These are phyloP conservation scores for Cicer chorassanicum DNA, from an alignment of 306 rosid species.

Conservation along the genomic window DNA sequence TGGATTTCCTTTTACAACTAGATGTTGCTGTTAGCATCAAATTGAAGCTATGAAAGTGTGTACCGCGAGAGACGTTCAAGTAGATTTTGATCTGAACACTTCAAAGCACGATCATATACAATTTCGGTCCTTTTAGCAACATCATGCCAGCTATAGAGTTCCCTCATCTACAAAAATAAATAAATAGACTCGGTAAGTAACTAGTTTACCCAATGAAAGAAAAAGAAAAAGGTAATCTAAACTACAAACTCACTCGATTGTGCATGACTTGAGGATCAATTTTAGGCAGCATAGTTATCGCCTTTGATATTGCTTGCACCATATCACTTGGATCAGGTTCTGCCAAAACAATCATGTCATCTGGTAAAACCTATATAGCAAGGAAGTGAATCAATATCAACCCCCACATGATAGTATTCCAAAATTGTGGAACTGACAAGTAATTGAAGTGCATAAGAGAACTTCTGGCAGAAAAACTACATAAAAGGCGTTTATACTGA, in stretches of 20 bases:
- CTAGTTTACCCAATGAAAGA: constrained; percentile 34
- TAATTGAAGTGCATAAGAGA: background rate
- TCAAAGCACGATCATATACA: constrained; percentile 80
- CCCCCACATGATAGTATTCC: constrained; percentile 1
- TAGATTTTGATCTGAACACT: constrained; percentile 73
- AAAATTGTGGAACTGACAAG: constrained; percentile 9
- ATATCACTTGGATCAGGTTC: constrained; percentile 89
- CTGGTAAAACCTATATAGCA: constrained; percentile 86
- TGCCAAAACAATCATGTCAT: constrained; percentile 90
- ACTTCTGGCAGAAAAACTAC: constrained; percentile 31
- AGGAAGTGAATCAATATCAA: constrained; percentile 40
- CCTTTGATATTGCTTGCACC: constrained; percentile 77
- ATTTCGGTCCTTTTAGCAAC: constrained; percentile 88
- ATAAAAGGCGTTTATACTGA: constrained; percentile 6
- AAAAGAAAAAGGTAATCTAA: constrained; percentile 36
- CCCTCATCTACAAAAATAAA: constrained; percentile 60
- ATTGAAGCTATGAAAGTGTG: constrained; percentile 24
- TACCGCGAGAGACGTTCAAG: constrained; percentile 76
- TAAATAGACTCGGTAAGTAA: background rate
- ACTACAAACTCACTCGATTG: constrained; percentile 68
- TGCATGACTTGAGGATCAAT: constrained; percentile 90
- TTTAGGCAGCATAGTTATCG: constrained; percentile 74
- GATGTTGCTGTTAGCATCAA: constrained; percentile 14
- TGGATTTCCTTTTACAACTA: constrained; percentile 30
- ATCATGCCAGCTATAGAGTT: constrained; percentile 91